A percentile compares a stretch with the other conserved stretches of the same genome.
phyloP scores from a whole-genome alignment of 345 rosid genomes.

The Linum lewisii region DNA sequence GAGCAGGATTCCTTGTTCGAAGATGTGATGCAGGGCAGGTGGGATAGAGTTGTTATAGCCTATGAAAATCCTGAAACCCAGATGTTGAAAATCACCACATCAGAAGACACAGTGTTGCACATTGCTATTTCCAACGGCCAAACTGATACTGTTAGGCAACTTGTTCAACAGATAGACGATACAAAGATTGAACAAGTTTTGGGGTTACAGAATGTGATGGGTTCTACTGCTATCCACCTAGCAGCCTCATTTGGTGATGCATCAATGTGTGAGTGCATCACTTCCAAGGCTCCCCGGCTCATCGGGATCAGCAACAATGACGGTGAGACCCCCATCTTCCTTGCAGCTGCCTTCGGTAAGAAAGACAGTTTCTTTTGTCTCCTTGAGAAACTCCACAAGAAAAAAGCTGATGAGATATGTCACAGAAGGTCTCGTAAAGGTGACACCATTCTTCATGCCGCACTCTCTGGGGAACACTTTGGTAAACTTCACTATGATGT shows the following conservation, averaged over 20 bases:
- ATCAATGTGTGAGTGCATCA: constrained; percentile 15
- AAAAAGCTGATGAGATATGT: not conserved
- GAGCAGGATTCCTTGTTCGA: constrained; percentile 10
- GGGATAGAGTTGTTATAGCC: constrained; percentile 13
- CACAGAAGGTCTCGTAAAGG: not conserved
- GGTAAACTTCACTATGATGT: constrained; percentile 16
- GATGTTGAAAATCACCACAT: constrained; percentile 7
- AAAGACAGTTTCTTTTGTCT: constrained; percentile 17
- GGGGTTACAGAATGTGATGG: constrained; percentile 11
- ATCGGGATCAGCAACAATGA: constrained; percentile 2
- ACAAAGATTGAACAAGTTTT: constrained; percentile 4
- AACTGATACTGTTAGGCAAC: not conserved
- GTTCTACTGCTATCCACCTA: constrained; percentile 19
- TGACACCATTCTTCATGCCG: constrained; percentile 24
- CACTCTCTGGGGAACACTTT: constrained; percentile 15
- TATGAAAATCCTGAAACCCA: not conserved
- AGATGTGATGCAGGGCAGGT: constrained; percentile 13
- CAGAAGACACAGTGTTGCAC: constrained; percentile 21
- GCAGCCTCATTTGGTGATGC: constrained; percentile 20
- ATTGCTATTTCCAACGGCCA: constrained; percentile 14
- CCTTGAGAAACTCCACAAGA: not conserved
- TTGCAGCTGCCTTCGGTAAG: constrained; percentile 18
- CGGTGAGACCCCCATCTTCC: constrained; percentile 19
- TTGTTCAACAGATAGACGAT: not conserved
- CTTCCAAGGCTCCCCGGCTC: not conserved